Conservation (phyloP, 345 rosid species). For the Sisymbrium irio region DNA sequence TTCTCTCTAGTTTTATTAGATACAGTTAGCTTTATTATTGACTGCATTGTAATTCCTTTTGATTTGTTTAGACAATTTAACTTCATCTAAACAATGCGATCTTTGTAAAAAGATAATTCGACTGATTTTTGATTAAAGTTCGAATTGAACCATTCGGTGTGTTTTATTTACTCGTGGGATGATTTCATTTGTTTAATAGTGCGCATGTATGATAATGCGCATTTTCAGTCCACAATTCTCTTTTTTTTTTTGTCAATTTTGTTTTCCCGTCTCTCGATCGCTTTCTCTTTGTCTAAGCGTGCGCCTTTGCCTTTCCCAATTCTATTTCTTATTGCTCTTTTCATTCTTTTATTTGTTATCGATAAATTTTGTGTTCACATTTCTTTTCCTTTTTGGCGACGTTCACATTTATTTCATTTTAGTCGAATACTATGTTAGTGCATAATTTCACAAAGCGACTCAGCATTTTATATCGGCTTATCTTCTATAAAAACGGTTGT, state of each 20-base stretch:
- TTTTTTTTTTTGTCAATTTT: background rate
- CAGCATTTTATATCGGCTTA: background rate
- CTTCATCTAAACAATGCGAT: background rate
- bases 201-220: constrained; percentile 35
- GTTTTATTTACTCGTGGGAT: background rate
- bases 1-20: background rate
- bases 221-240: constrained; percentile 28
- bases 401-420: constrained; percentile 12
- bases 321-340: background rate
- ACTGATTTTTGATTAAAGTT: background rate
- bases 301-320: constrained; percentile 25
- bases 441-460: background rate
- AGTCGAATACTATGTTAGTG: constrained; percentile 1
- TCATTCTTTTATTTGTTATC: background rate
- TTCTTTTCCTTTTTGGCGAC: background rate
- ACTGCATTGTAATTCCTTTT: background rate
- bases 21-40: background rate
- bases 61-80: background rate
- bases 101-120: background rate
- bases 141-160: background rate
- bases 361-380: constrained; percentile 8
- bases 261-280: constrained; percentile 7
- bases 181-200: constrained; percentile 15
- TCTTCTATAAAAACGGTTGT: constrained; percentile 3
- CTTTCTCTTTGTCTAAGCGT: constrained; percentile 35